phyloP scores from a whole-genome alignment of 345 rosid genomes.

The Brassica cretica region DNA sequence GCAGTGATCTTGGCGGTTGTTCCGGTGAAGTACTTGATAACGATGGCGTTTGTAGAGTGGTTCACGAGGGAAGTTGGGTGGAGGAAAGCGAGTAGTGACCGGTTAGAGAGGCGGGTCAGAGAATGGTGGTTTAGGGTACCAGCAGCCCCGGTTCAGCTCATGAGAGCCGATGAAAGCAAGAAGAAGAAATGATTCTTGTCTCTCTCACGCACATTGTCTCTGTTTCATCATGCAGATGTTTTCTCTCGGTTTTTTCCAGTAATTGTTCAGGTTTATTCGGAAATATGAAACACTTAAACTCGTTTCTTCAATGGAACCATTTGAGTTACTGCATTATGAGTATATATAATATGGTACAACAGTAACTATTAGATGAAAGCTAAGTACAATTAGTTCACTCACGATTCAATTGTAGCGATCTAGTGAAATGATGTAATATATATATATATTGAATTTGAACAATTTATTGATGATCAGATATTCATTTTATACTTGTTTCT shows the following conservation, averaged over 20 bases:
- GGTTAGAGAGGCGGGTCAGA: constrained; percentile 64
- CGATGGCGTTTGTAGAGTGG: constrained; percentile 60
- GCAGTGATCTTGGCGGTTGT: constrained; percentile 60
- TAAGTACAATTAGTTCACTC: not conserved
- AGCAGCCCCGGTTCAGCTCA: constrained; percentile 1
- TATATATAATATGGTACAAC: not conserved
- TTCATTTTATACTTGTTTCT: not conserved
- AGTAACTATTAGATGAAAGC: not conserved
- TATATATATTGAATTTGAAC: not conserved
- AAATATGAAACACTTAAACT: not conserved
- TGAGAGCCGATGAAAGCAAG: not conserved
- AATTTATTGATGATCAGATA: no score
- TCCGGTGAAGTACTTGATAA: constrained; percentile 54
- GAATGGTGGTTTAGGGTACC: constrained; percentile 88
- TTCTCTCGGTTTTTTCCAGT: not conserved
- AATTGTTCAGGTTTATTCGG: not conserved
- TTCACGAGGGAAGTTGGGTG: constrained; percentile 75
- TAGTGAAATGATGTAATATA: not conserved
- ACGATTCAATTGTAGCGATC: not conserved
- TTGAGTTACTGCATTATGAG: not conserved
- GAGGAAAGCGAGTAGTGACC: constrained; percentile 74
- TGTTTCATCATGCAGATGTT: not conserved
- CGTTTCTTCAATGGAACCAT: not conserved
- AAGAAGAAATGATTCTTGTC: not conserved
- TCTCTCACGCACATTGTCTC: not conserved